Evolutionary conservation across 78 protist species (phyloP).

Genomic region (slime mould (Dictyostelium discoideum)): dicty_2.7 NC_007091.3:3256001-3256500

Average conservation of each 20-base stretch:
- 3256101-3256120: conserved; percentile 50
- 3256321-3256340: background rate
- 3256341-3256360: conserved; percentile 20
- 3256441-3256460: conserved; percentile 37
- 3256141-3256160: conserved; percentile 55
- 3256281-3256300: conserved; percentile 74
- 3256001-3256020: conserved; percentile 52
- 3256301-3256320: conserved; percentile 59
- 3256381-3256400: conserved; percentile 57
- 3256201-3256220: background rate
- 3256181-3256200: background rate
- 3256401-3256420: conserved; percentile 35
- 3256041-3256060: conserved; percentile 36
- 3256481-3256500: conserved; percentile 18
- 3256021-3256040: conserved; percentile 73
- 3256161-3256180: background rate
- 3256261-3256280: conserved; percentile 76
- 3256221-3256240: background rate
- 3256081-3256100: conserved; percentile 20
- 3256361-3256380: conserved; percentile 77
- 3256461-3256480: conserved; percentile 69
- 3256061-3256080: conserved; percentile 65
- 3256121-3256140: conserved; percentile 76
- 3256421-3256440: conserved; percentile 3
- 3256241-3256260: background rate